Evolutionary conservation across 257 asterid genomes (phyloP).

Genomic region (Petrea volubilis): DNA sequence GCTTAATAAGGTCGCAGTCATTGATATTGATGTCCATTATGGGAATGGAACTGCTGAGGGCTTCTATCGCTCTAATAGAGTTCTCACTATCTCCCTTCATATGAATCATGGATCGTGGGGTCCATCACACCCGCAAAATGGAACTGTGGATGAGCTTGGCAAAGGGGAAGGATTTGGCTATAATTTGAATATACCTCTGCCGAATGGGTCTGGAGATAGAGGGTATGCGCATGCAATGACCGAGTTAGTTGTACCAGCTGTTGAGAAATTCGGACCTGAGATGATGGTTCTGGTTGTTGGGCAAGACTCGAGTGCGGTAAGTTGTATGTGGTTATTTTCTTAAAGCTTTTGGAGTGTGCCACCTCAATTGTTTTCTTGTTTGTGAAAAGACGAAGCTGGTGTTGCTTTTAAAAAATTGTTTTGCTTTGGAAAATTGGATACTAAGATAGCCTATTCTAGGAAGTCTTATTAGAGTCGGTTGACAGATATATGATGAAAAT

Average conservation of each 20-base stretch:
- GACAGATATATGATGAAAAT: neutral
- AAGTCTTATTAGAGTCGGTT: neutral
- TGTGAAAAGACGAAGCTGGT: neutral
- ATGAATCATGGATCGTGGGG: slow-evolving; percentile 99
- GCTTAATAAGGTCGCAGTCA: slow-evolving; percentile 51
- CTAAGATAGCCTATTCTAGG: neutral
- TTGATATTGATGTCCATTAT: slow-evolving; percentile 91
- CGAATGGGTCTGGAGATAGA: slow-evolving; percentile 85
- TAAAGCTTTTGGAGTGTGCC: neutral
- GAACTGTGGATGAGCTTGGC: slow-evolving; percentile 82
- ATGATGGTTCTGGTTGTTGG: slow-evolving; percentile 81
- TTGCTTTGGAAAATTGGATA: neutral
- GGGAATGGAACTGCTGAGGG: slow-evolving; percentile 98
- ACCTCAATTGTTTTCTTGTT: neutral
- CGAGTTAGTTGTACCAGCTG: slow-evolving; percentile 65
- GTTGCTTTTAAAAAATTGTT: neutral
- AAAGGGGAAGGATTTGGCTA: slow-evolving; percentile 76
- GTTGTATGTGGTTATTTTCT: slow-evolving; percentile 20
- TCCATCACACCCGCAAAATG: slow-evolving; percentile 88
- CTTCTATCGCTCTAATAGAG: slow-evolving; percentile 59
- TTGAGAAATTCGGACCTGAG: slow-evolving; percentile 68
- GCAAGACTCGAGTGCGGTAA: slow-evolving; percentile 94
- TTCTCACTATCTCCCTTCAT: slow-evolving; percentile 85
- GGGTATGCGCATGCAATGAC: slow-evolving; percentile 69
- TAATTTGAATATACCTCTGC: slow-evolving; percentile 84